Conservation (phyloP, 2,329 filamentous ascomycete species). For the Pestalotiopsis sp. region DNA sequence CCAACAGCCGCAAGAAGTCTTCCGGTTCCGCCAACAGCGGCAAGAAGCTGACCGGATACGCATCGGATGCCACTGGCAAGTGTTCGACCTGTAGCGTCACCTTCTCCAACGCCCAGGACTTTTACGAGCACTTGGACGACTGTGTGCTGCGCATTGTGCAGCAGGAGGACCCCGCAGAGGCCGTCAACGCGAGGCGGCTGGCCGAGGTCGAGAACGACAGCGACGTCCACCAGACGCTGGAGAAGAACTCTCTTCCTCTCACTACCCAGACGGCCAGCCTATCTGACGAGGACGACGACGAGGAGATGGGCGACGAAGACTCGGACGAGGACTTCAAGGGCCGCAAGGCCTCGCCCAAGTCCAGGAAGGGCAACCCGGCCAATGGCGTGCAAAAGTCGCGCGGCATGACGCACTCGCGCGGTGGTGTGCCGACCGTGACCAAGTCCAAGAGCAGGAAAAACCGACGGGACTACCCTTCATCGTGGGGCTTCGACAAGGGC, state of each 20-base stretch:
- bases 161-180: constrained; percentile 70
- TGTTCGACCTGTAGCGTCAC: constrained; percentile 92
- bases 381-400: constrained; percentile 68
- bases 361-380: constrained; percentile 59
- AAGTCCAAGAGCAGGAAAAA: constrained; percentile 79
- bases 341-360: constrained; percentile 54
- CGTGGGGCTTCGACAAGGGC: constrained; percentile 88
- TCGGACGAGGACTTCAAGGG: constrained; percentile 59
- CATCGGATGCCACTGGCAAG: constrained; percentile 83
- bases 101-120: constrained; percentile 93
- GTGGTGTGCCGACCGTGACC: constrained; percentile 61
- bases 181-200: constrained; percentile 68
- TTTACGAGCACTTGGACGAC: constrained; percentile 94
- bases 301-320: constrained; percentile 62
- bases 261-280: constrained; percentile 39
- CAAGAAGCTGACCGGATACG: constrained; percentile 72
- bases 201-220: constrained; percentile 67
- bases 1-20: constrained; percentile 77
- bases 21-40: constrained; percentile 40
- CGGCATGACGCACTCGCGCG: constrained; percentile 78
- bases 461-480: constrained; percentile 88
- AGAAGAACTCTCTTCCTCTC: constrained; percentile 62
- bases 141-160: constrained; percentile 73
- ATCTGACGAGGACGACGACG: constrained; percentile 54
- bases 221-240: constrained; percentile 63